Percentiles rank a stretch among this genome's conserved stretches.
Evolutionary conservation across 345 rosid species (phyloP).

Genomic region (Dipteronia sinensis): DNA sequence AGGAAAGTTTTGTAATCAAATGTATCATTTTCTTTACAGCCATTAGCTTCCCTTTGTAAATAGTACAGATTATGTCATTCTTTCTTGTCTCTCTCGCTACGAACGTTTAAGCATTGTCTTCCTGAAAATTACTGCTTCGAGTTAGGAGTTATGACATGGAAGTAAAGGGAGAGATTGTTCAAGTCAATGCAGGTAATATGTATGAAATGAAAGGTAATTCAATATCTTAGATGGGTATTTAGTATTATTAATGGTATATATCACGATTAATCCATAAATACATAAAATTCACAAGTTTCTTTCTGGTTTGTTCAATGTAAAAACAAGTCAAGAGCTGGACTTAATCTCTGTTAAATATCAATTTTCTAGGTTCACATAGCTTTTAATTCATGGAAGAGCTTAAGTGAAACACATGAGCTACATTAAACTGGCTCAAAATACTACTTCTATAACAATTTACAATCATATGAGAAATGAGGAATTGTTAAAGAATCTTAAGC

Average conservation of each 20-base stretch:
- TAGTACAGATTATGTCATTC: slow-evolving; percentile 29
- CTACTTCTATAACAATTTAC: background rate
- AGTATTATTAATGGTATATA: background rate
- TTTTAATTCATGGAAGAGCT: background rate
- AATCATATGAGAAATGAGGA: background rate
- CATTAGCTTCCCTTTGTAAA: slow-evolving; percentile 32
- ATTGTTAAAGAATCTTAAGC: too few relatives aligned
- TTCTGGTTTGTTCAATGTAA: too few relatives aligned
- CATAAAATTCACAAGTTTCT: background rate
- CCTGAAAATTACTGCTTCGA: background rate
- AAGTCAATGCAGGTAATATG: too few relatives aligned
- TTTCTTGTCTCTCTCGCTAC: background rate
- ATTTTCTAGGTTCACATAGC: too few relatives aligned
- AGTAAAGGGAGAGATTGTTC: background rate
- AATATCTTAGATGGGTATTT: background rate
- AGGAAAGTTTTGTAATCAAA: slow-evolving; percentile 64
- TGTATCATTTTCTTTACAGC: slow-evolving; percentile 31
- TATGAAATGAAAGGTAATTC: background rate
- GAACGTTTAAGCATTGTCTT: background rate
- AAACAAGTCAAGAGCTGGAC: too few relatives aligned
- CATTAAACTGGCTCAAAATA: background rate
- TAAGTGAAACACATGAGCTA: background rate
- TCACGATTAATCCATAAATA: background rate
- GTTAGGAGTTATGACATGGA: slow-evolving; percentile 9
- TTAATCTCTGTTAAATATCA: too few relatives aligned